phyloP scores from a whole-genome alignment of 164 flowering plant genomes.

The Annona squamosa region DNA sequence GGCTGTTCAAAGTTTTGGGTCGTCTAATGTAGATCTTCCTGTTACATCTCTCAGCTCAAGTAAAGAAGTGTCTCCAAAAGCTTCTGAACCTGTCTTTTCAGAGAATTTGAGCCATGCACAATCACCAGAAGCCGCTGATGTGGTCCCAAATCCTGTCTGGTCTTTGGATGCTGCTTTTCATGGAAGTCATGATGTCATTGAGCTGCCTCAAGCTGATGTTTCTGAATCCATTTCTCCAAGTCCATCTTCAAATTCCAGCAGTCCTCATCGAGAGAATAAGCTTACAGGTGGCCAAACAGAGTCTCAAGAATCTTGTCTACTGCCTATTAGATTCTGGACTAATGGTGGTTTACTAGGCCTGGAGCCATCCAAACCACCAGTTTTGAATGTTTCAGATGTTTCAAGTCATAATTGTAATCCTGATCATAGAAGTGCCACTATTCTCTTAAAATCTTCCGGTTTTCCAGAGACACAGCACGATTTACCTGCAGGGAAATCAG shows the following conservation, averaged over 20 bases:
- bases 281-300: constrained; percentile 15
- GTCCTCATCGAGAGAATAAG: constrained; percentile 13
- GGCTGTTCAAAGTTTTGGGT: constrained; percentile 14
- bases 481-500: constrained; percentile 11
- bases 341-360: constrained; percentile 86
- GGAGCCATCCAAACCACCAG: constrained; percentile 87
- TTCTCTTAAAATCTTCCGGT: constrained; percentile 8
- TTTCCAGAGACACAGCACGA: constrained; percentile 6
- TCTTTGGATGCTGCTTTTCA: constrained; percentile 11
- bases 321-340: constrained; percentile 59
- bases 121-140: constrained; percentile 17
- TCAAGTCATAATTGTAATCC: constrained; percentile 11
- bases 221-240: constrained; percentile 22
- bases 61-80: constrained; percentile 10
- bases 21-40: constrained; percentile 22
- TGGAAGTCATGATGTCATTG: constrained; percentile 14
- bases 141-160: constrained; percentile 14
- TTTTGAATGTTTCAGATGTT: constrained; percentile 24
- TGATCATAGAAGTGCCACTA: constrained; percentile 13
- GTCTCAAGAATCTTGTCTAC: constrained; percentile 24
- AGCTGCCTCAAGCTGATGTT: constrained; percentile 12
- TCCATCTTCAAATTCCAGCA: constrained; percentile 18
- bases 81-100: constrained; percentile 10
- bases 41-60: constrained; percentile 14
- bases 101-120: constrained; percentile 20